Evolutionary conservation across 495 filamentous ascomycete species (phyloP), one percentile per base, ranked within the genome.

Genomic region (Podospora bellae-mahoneyi): DNA sequence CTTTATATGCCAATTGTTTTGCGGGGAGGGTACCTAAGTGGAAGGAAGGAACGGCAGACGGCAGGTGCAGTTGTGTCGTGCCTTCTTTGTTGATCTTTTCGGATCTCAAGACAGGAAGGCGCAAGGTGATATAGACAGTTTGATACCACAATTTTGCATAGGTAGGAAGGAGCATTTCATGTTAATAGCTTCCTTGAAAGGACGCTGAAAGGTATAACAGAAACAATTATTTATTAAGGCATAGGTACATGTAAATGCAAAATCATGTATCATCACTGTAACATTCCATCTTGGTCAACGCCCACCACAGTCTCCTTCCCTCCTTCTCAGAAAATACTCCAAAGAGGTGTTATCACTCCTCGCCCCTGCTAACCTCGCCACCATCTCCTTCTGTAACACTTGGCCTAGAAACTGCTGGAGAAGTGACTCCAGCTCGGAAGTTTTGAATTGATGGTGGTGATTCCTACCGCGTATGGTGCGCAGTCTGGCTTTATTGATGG

Each of bases 261-360:
- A 58, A 58, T 58, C 6, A 58, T 20, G 32, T 13, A 30, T 48
- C 55, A 58, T 64, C 23, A 27, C 61, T 65, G 6, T 2, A 28
- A 28, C 26, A 16, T 48, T 55, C 44, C 16, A 30, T 19, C 26
- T 23, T 23, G 23, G 23, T 23, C 55, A 20, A 3, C 39, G 39
- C 9, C 39, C 39, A 5, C 66, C 71, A 64, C 77, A 78, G 64
- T 78, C 77, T 10, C 67, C 74, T 34, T 74, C 68, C 62, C 75
- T 70, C 60, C 77, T 60, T 64, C 74, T 68, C 66, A 78, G 44
- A 65, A 78, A 78, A 54, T 67, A 70, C 66, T 78, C 75, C 15
- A 76, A 13, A 16, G 68, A 61, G 15, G 66, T 58, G 19, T 71
- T 48, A 5, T 48, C 39, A 48, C 15, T 13, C 13, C 39, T 48